Evolutionary conservation across 768 basidiomycete species (phyloP).

Genomic region (Rhizopogon vulgaris): DNA sequence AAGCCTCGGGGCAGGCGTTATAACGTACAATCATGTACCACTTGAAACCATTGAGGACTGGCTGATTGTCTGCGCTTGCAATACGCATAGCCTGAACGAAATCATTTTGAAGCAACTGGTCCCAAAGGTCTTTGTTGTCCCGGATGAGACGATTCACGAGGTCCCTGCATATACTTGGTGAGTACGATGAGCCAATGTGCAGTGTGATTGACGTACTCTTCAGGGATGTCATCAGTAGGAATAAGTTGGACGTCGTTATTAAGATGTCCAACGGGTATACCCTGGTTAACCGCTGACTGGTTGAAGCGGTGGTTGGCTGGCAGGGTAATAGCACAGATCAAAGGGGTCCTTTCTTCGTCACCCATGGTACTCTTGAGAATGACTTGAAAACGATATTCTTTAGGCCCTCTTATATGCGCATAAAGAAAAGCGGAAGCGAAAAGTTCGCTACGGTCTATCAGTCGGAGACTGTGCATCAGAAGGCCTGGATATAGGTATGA

Average conservation of each 20-base stretch:
- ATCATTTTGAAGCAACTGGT: slow-evolving; percentile 4
- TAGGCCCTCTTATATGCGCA: not conserved
- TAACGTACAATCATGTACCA: slow-evolving; percentile 7
- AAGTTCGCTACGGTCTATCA: not conserved
- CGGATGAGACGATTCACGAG: slow-evolving; percentile 8
- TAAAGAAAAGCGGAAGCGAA: not conserved
- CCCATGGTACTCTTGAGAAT: not conserved
- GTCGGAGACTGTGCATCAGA: not conserved
- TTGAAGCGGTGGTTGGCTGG: not conserved
- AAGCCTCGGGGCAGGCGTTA: not conserved
- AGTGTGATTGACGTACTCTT: not conserved
- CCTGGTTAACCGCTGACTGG: not conserved
- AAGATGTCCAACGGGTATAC: not conserved
- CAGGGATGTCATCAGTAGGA: not conserved
- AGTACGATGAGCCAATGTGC: not conserved
- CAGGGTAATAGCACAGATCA: too few species aligned
- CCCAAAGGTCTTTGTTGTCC: slow-evolving; percentile 10
- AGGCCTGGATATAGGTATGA: not conserved
- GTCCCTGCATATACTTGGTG: not conserved
- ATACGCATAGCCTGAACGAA: slow-evolving; percentile 5
- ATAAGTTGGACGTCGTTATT: not conserved
- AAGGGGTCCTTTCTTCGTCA: too few species aligned
- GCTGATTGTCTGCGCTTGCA: not conserved
- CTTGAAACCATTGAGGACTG: slow-evolving; percentile 6
- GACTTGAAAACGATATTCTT: not conserved